Evolutionary conservation across 106 monocot genomes (phyloP), one percentile per base, ranked within the genome.

Genomic region (Dioscorea dumetorum): DNA sequence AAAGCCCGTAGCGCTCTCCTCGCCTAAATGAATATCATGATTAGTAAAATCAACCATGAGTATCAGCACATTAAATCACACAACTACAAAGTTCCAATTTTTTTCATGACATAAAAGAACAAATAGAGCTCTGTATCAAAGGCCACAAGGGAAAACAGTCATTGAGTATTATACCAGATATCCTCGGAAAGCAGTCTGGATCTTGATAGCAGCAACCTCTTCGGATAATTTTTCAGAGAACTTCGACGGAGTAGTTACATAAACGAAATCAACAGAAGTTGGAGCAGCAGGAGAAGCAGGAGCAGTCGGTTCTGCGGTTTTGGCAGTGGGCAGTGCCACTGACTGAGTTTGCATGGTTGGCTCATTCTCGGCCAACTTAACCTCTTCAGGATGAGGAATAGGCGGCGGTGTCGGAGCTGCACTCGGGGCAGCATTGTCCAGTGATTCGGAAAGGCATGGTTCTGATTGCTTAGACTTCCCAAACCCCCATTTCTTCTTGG

Each of bases 131-230:
- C 41, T 41, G 10, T 41, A 41, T 41, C 10, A 10, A 63, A 41
- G 0, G 6, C 0, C 6, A 41, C 41, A 41, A 41, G 6, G 41
- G 10, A 10, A 5, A 41, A 6, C 41, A 41, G 41, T 1, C 41
- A 41, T 41, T 41, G 41, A 41, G 41, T 10, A 41, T 41, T 41
- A 63, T 84, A 88, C 88, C 88, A 88, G 33, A 61, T 88, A 84
- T 19, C 88, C 84, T 32, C 88, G 75, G 69, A 88, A 88, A 24
- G 84, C 81, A 24, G 88, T 88, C 72, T 88, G 88, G 78, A 88
- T 84, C 70, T 77, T 88, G 63, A 82, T 81, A 31, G 88, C 79
- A 13, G 84, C 84, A 31, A 69, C 62, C 65, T 84, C 88, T 63
- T 84, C 88, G 16, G 33, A 67, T 13, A 84, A 73, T 59, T 77